Evolutionary conservation across 2,329 filamentous ascomycete genomes (phyloP), one percentile per base, ranked within the genome.

Genomic region (Botryotinia calthae): DNA sequence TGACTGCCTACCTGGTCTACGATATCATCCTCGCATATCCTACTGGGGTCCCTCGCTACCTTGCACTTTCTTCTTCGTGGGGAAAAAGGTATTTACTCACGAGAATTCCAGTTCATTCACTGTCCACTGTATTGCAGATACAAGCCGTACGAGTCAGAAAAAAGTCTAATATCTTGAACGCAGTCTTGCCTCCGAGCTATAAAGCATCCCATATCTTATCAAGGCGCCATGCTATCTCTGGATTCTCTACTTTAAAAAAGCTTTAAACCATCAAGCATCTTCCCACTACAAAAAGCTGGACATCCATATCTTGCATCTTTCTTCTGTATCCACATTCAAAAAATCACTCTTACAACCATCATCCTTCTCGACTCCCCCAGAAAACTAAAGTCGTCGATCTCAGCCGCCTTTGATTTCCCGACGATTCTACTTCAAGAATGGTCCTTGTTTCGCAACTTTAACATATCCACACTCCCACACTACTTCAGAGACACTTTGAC

Each of bases 381-480:
- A 74, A 75, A 76, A 74, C 69, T 72, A 74, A 71, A 70, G 71
- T 73, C 62, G 74, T 76, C 65, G 70, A 77, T 76, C 74, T 65
- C 28, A 46, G 72, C 73, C 73, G 73, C 73, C 74, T 72, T 71
- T 54, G 66, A 70, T 59, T 68, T 64, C 73, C 64, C 62, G 65
- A 68, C 72, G 67, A 46, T 66, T 70, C 72, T 73, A 59, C 72
- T 76, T 76, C 77, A 79, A 77, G 77, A 78, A 77, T 80, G 75
- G 75, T 78, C 76, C 74, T 75, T 78, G 78, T 78, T 78, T 79
- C 77, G 76, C 68, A 78, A 76, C 74, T 72, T 75, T 77, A 78
- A 78, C 63, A 76, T 73, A 73, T 72, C 65, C 72, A 75, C 71
- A 66, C 71, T 54, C 72, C 74, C 34, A 34, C 34, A 34, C 34